A percentile compares a stretch with the other conserved stretches of the same genome.
Evolutionary conservation across 192 early-diverging fungal species (phyloP).

Genomic region (Backusella luteola): DNA sequence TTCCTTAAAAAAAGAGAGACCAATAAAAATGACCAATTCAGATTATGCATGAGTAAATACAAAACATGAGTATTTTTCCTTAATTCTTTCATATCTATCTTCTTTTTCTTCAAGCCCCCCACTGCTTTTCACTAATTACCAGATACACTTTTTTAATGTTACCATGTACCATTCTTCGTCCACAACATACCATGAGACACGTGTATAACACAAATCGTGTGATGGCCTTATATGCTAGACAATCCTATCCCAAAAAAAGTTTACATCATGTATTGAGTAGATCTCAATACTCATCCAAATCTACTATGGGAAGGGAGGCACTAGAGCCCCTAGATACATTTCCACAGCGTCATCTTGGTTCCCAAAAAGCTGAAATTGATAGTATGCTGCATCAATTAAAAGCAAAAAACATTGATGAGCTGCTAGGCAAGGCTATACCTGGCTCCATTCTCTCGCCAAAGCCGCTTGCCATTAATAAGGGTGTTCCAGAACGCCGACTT

Average conservation of each 20-base stretch:
- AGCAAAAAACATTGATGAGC: conserved; percentile 73
- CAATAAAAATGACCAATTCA: background rate
- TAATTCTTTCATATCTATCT: background rate
- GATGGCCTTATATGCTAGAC: background rate
- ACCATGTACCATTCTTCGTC: background rate
- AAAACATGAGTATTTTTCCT: background rate
- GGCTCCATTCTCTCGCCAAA: conserved; percentile 69
- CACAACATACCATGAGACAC: background rate
- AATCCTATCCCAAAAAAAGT: background rate
- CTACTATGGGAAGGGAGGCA: conserved; percentile 5
- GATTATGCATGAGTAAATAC: background rate
- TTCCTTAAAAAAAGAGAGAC: background rate
- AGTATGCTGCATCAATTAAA: conserved; percentile 83
- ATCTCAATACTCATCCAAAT: background rate
- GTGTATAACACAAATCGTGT: background rate
- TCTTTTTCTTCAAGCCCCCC: background rate
- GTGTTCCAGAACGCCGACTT: conserved; percentile 81
- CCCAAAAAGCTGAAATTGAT: conserved; percentile 68
- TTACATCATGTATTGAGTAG: background rate
- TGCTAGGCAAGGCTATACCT: conserved; percentile 84
- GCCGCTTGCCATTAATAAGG: conserved; percentile 70
- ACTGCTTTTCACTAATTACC: background rate
- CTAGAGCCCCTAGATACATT: conserved; percentile 69
- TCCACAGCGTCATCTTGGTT: conserved; percentile 85
- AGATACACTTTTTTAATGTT: background rate